Conservation (phyloP, 306 rosid species). For the Elaeagnus macrophylla region DNA sequence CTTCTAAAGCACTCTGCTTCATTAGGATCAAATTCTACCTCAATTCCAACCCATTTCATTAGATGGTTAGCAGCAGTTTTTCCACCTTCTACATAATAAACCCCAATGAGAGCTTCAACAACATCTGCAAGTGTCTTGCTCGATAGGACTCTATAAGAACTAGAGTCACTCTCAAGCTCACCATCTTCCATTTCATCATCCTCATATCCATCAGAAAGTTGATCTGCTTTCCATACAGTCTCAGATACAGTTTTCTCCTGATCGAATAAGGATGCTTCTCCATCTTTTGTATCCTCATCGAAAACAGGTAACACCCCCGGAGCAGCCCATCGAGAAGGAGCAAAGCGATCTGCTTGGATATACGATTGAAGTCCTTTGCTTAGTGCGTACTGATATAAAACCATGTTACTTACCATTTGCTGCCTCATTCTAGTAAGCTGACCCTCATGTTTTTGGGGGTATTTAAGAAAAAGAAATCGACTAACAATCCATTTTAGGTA, state of each 20-base stretch:
- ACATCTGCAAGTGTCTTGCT: constrained; percentile 99
- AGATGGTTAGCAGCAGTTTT: constrained; percentile 84
- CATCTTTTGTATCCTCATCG: constrained; percentile 87
- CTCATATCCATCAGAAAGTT: constrained; percentile 31
- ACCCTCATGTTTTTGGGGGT: constrained; percentile 97
- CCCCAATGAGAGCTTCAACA: constrained; percentile 91
- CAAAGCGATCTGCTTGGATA: constrained; percentile 96
- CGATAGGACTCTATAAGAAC: constrained; percentile 90
- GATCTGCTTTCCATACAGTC: constrained; percentile 24
- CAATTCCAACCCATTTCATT: constrained; percentile 96
- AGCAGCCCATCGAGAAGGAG: constrained; percentile 98
- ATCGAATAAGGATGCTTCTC: constrained; percentile 71
- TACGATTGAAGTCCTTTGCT: constrained; percentile 82
- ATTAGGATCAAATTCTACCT: constrained; percentile 72
- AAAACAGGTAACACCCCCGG: constrained; percentile 96
- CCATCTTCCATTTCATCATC: constrained; percentile 87
- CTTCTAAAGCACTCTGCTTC: constrained; percentile 45
- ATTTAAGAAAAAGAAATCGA: constrained; percentile 83
- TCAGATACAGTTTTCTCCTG: constrained; percentile 38
- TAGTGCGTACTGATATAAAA: constrained; percentile 79
- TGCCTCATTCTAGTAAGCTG: constrained; percentile 99
- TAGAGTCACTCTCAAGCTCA: constrained; percentile 83
- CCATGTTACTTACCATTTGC: constrained; percentile 96
- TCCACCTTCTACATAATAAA: constrained; percentile 92
- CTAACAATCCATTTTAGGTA: constrained; percentile 97